Conservation (phyloP, 768 basidiomycete species). For the Rhodotorula diobovata region DNA sequence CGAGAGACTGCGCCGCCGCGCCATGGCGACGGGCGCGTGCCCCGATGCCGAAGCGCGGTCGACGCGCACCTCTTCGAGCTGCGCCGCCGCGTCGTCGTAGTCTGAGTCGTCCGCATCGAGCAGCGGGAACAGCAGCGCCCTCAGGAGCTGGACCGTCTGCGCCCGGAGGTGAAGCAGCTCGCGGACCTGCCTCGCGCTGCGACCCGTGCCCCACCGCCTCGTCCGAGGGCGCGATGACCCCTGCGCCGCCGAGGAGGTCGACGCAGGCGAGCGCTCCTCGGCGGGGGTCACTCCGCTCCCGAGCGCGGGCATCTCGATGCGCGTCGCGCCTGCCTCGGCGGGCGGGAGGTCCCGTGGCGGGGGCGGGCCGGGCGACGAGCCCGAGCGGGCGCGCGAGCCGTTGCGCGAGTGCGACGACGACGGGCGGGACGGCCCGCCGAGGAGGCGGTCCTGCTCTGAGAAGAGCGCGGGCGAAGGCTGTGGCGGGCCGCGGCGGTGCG, state of each 20-base stretch:
- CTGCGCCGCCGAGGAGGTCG: not conserved
- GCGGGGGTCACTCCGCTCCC: not conserved
- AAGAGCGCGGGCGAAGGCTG: conserved; percentile 25
- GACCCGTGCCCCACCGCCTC: not conserved
- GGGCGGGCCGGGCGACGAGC: no score
- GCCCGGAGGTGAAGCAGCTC: conserved; percentile 1
- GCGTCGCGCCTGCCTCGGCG: not conserved
- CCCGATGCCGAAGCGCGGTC: not conserved
- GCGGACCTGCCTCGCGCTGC: conserved; percentile 10
- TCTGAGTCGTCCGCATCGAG: not conserved
- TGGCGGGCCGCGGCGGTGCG: not conserved
- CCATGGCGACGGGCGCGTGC: not conserved
- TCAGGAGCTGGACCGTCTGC: not conserved
- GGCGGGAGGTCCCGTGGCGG: no score
- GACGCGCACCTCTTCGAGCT: conserved; percentile 8
- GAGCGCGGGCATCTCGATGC: not conserved
- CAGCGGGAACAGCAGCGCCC: not conserved
- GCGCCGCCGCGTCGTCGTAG: not conserved
- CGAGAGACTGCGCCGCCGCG: not conserved
- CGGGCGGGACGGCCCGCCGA: conserved; percentile 4
- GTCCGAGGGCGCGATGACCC: not conserved
- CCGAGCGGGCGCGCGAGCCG: not conserved
- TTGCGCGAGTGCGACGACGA: no score
- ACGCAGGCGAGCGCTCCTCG: not conserved
- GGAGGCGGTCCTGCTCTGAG: conserved; percentile 24